These are phyloP conservation scores for Trichosporon ovoides DNA, from an alignment of 1,284 basidiomycete genomes.

Conservation along the genomic window DNA sequence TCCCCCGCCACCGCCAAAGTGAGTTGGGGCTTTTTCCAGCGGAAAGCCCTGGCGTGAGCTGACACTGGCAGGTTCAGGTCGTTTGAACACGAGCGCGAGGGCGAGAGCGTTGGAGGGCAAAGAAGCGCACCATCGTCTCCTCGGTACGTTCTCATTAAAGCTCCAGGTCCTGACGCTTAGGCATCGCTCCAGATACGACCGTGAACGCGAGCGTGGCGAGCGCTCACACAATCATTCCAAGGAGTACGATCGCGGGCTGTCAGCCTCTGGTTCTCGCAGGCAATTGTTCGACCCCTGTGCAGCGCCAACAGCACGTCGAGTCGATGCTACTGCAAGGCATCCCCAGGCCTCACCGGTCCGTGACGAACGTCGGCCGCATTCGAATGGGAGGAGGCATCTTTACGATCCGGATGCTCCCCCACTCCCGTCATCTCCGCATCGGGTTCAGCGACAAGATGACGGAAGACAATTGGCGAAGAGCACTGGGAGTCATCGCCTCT, in stretches of 20 bases:
- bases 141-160: background rate
- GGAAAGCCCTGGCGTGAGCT: background rate
- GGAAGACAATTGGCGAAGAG: background rate
- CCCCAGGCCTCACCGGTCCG: background rate
- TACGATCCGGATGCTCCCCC: conserved; percentile 19
- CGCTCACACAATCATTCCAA: conserved; percentile 4
- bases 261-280: background rate
- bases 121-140: background rate
- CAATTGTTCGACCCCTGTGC: conserved; percentile 19
- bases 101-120: background rate
- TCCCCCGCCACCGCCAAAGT: conserved; percentile 6
- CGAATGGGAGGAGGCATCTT: conserved; percentile 3
- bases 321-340: background rate
- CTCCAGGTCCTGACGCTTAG: background rate
- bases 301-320: background rate
- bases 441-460: conserved; percentile 5
- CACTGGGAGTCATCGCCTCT: conserved; percentile 42
- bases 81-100: background rate
- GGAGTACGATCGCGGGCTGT: conserved; percentile 22
- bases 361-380: background rate
- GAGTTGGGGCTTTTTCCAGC: conserved; percentile 1
- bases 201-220: background rate
- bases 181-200: conserved; percentile 2
- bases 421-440: conserved; percentile 9
- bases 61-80: background rate